phyloP scores from a whole-genome alignment of 2,329 filamentous ascomycete species.

The Hymenoscyphus scutula region DNA sequence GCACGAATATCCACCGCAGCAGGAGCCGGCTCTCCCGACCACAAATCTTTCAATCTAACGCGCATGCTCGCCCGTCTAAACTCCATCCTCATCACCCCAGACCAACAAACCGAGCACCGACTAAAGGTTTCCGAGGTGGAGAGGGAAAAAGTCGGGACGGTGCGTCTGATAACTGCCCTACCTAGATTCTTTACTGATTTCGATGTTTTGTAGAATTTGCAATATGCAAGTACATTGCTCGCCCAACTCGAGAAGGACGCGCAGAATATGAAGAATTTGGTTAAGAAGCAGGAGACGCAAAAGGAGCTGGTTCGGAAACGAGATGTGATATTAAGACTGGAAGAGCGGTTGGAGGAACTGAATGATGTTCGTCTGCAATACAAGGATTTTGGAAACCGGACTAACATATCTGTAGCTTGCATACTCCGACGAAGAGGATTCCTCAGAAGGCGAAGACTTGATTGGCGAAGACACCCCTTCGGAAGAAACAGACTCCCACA shows the following conservation, averaged over 20 bases:
- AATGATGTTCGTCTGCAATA: slow-evolving; percentile 50
- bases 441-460: slow-evolving; percentile 56
- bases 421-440: slow-evolving; percentile 29
- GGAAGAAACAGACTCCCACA: slow-evolving; percentile 39
- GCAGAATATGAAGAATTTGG: slow-evolving; percentile 54
- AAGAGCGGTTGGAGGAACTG: slow-evolving; percentile 65
- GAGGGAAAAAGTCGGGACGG: slow-evolving; percentile 55
- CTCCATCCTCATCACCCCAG: slow-evolving; percentile 60
- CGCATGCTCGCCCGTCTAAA: slow-evolving; percentile 66
- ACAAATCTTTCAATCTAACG: slow-evolving; percentile 48
- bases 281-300: slow-evolving; percentile 60
- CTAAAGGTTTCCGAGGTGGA: slow-evolving; percentile 64
- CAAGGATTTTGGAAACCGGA: slow-evolving; percentile 4
- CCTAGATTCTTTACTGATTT: neutral
- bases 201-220: slow-evolving; percentile 57
- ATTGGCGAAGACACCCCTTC: slow-evolving; percentile 51
- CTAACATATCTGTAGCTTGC: slow-evolving; percentile 37
- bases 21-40: slow-evolving; percentile 20
- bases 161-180: slow-evolving; percentile 36
- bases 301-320: slow-evolving; percentile 62
- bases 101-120: slow-evolving; percentile 55
- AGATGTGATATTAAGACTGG: slow-evolving; percentile 62
- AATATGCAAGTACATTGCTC: slow-evolving; percentile 67
- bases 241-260: slow-evolving; percentile 70
- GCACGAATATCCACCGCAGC: slow-evolving; percentile 27